Evolutionary conservation across 2,329 filamentous ascomycete species (phyloP).

Genomic region (Neofusicoccum ribis): DNA sequence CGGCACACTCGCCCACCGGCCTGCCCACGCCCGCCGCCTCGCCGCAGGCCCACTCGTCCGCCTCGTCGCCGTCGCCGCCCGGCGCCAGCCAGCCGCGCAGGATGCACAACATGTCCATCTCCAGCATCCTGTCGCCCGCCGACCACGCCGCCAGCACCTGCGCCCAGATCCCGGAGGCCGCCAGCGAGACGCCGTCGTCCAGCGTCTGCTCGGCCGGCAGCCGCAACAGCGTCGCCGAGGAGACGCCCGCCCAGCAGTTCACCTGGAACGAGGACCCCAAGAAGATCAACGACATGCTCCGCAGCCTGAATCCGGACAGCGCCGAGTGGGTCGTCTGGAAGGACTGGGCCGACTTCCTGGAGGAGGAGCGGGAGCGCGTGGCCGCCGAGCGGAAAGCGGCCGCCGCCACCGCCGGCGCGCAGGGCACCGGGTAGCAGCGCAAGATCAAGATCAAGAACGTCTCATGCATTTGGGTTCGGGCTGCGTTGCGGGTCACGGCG

Average conservation of each 20-base stretch:
- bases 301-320: constrained; percentile 12
- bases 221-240: neutral
- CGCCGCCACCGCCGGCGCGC: neutral
- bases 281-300: constrained; percentile 16
- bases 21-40: constrained; percentile 19
- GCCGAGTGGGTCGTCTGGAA: constrained; percentile 19
- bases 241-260: neutral
- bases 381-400: neutral
- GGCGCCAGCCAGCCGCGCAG: constrained; percentile 1
- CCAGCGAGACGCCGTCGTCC: neutral
- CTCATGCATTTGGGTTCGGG: constrained; percentile 3
- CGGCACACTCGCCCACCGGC: neutral
- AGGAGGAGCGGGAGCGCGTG: constrained; percentile 5
- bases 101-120: constrained; percentile 20
- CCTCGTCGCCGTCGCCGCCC: neutral
- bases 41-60: constrained; percentile 1
- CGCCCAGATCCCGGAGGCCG: neutral
- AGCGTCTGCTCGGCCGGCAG: neutral
- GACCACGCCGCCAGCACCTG: neutral
- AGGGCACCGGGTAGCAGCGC: neutral
- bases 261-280: constrained; percentile 16
- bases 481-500: neutral
- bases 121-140: constrained; percentile 17
- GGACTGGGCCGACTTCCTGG: constrained; percentile 17
- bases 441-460: neutral